phyloP scores from a whole-genome alignment of 208 protist genomes.

The Leishmania arabica region DNA sequence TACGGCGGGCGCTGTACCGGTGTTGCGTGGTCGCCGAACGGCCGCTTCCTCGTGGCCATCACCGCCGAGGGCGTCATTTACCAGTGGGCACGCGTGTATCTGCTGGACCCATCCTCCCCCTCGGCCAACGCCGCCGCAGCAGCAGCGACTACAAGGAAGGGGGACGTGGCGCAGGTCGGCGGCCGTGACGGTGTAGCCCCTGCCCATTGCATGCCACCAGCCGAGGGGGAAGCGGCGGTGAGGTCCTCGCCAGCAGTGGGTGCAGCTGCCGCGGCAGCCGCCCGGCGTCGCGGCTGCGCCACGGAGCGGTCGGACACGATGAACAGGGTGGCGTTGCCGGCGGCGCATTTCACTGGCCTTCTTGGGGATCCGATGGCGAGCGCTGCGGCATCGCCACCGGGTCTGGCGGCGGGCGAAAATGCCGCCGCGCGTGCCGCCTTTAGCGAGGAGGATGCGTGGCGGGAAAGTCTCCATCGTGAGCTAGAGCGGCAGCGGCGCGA shows the following conservation, averaged over 20 bases:
- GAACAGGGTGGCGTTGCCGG: not conserved
- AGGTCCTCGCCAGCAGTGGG: not conserved
- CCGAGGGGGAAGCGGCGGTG: not conserved
- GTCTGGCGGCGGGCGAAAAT: conserved; percentile 3
- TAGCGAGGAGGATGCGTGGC: conserved; percentile 32
- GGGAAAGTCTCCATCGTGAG: conserved; percentile 31
- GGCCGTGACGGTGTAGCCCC: not conserved
- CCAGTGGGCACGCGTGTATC: conserved; percentile 60
- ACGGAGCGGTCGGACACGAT: conserved; percentile 21
- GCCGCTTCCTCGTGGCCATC: conserved; percentile 53
- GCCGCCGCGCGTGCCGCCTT: conserved; percentile 27
- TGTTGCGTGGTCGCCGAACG: conserved; percentile 59
- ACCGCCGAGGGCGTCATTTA: conserved; percentile 59
- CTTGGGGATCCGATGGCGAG: conserved; percentile 9
- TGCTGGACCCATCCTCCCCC: conserved; percentile 19
- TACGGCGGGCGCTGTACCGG: conserved; percentile 56
- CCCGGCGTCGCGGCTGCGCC: conserved; percentile 16
- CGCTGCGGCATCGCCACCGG: not conserved
- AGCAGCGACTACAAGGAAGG: not conserved
- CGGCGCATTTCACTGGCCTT: conserved; percentile 20
- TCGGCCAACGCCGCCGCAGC: not conserved
- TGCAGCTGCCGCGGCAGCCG: not conserved
- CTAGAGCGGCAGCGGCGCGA: conserved; percentile 30
- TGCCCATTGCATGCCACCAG: not conserved
- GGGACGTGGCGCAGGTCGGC: not conserved